Evolutionary conservation across 2,329 filamentous ascomycete genomes (phyloP).

Genomic region (Cladophialophora bantiana): DNA sequence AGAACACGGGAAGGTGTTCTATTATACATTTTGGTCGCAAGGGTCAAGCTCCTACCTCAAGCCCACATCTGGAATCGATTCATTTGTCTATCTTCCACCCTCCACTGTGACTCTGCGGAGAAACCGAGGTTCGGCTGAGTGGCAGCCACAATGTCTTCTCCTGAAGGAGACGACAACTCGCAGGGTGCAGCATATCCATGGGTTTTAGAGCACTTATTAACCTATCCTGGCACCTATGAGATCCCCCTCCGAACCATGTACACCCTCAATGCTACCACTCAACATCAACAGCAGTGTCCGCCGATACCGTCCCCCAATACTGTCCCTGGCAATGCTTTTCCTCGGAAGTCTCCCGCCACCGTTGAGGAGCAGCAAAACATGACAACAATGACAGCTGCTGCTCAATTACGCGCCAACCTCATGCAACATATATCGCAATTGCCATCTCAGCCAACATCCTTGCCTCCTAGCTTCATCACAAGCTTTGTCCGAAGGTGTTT

Average conservation of each 20-base stretch:
- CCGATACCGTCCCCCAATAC: constrained; percentile 46
- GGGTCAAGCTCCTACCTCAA: background rate
- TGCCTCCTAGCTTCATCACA: constrained; percentile 69
- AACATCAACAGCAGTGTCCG: constrained; percentile 45
- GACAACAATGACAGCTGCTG: constrained; percentile 45
- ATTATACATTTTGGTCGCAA: background rate
- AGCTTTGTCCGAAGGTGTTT: constrained; percentile 68
- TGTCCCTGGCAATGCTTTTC: constrained; percentile 44
- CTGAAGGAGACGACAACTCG: constrained; percentile 30
- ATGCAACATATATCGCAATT: constrained; percentile 63
- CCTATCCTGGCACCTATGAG: constrained; percentile 69
- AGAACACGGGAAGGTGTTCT: background rate
- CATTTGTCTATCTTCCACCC: background rate
- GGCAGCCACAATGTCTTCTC: constrained; percentile 16
- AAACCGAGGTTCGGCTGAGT: background rate
- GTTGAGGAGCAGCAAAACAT: constrained; percentile 39
- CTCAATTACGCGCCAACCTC: constrained; percentile 52
- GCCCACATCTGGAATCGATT: background rate
- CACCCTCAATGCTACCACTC: constrained; percentile 67
- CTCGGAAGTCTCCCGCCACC: constrained; percentile 27
- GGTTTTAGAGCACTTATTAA: constrained; percentile 67
- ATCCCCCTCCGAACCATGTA: constrained; percentile 73
- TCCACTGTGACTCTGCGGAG: background rate
- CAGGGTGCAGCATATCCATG: constrained; percentile 56
- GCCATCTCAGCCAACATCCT: constrained; percentile 65